Evolutionary conservation across 2,329 filamentous ascomycete species (phyloP).

Genomic region (Neofusicoccum kwambonambiense): DNA sequence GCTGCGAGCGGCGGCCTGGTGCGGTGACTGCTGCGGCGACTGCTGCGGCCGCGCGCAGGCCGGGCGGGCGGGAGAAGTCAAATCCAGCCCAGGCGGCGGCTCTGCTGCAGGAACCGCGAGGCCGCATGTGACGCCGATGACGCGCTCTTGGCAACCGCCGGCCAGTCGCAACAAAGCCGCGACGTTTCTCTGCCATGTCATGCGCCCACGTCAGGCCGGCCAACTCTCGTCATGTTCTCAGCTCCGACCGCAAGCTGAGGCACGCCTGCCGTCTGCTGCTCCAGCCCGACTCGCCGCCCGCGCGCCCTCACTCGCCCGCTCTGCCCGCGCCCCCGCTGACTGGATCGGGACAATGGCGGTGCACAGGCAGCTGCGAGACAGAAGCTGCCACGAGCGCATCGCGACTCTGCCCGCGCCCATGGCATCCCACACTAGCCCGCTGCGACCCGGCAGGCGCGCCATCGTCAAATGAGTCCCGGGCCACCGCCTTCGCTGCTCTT

Average conservation of each 20-base stretch:
- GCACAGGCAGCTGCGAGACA: conserved; percentile 6
- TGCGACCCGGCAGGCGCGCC: neutral
- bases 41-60: neutral
- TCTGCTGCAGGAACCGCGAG: conserved; percentile 8
- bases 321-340: neutral
- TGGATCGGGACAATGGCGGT: conserved; percentile 4
- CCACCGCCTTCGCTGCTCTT: neutral
- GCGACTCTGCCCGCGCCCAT: conserved; percentile 7
- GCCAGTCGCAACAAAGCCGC: neutral
- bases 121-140: conserved; percentile 7
- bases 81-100: neutral
- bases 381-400: conserved; percentile 12
- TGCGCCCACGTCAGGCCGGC: conserved; percentile 13
- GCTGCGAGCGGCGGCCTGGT: too few relatives aligned
- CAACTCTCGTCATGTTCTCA: conserved; percentile 5
- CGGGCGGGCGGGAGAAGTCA: neutral
- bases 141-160: neutral
- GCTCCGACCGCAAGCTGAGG: neutral
- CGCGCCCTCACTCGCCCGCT: neutral
- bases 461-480: neutral
- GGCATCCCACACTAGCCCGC: neutral
- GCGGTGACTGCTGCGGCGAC: neutral
- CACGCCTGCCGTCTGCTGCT: too few relatives aligned
- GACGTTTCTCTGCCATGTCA: conserved; percentile 9
- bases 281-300: neutral